Base-by-base conservation (phyloP, 768 basidiomycete species). In the Podaxis rugospora region DNA sequence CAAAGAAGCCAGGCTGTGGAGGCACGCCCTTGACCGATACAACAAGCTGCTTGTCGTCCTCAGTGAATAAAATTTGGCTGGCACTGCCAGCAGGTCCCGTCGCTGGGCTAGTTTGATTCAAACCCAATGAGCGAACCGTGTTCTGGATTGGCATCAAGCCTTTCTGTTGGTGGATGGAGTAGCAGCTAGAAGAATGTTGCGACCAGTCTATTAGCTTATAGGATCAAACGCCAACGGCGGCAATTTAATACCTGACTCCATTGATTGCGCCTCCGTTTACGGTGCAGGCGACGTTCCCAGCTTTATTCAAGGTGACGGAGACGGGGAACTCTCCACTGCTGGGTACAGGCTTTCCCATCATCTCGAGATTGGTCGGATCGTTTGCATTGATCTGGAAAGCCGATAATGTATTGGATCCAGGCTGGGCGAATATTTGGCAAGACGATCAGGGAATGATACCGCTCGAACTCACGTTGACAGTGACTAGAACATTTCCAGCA, bases 31-130 rank as follows among this genome's bases (percentile, higher is more conserved):
- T 82, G 66, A 82, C 75, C 18, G 81, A 76, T 11, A 76, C 81
- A 46, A 83, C 67, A 39, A 83, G 72, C 61, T 78, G 70, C 27
- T 64, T 74, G 55, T 72, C 74, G 60, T 82, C 79, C 65, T 79
- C 77, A 21, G 69, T 73, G 72, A 83, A 83, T 40, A 81, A 64
- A 61, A 83, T 64, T 60, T 83, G 78, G 66, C 75, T 77, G 52
- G 74, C 71, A 18, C 73, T 74, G 47, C 78, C 78, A 1, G 78
- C 72, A 14, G 82, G 82, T 6, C 82, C 82, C 16, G 69, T 79
- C 0, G 82, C 76, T 44, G 80, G 80, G 14, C 80, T 80, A 7
- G 82, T 81, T 67, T 83, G 82, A 66, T 80, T 80, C 58, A 83
- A 68, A 35, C 69, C 68, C 32, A 82, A 71, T 16, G 76, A 68